Evolutionary conservation across 805 yeast genomes (phyloP), one percentile per base, ranked within the genome.

Genomic region (Kuraishia borneana): DNA sequence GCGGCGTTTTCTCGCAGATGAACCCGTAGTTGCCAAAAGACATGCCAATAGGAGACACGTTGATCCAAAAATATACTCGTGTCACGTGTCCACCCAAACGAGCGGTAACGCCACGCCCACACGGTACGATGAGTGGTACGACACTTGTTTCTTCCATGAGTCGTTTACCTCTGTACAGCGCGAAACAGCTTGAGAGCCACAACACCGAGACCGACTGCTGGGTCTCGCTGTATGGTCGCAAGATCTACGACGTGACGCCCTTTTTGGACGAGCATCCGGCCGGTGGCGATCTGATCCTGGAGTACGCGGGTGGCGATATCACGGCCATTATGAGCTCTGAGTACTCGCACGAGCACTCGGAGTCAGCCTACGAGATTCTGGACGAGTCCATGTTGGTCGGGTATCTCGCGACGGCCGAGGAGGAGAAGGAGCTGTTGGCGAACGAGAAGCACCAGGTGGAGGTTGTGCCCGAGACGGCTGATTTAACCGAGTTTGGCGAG

Each of bases 321-420:
- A 83, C 96, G 7, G 73, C 72, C 35, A 76, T 85, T 32, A 70
- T 89, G 69, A 75, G 78, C 6, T 95, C 88, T 50, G 59, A 61
- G 12, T 54, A 53, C 4, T 65, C 78, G 25, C 96, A 88, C 53
- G 74, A 70, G 33, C 96, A 89, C 57, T 77, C 92, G 2, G 94
- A 84, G 46, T 59, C 80, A 25, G 92, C 96, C 2, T 87, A 87
- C 53, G 95, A 85, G 42, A 81, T 89, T 68, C 60, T 89, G 43
- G 89, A 85, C 45, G 96, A 89, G 37, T 77, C 67, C 36, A 82
- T 80, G 67, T 58, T 85, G 38, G 73, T 89, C 29, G 96, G 94
- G 0, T 80, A 78, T 50, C 56, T 89, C 44, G 96, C 96, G 16
- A 82, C 88, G 2, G 68, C 63, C 5, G 79, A 73, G 39, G 96